Evolutionary conservation across 2,329 filamentous ascomycete genomes (phyloP), one percentile per base, ranked within the genome.

Genomic region (Thielaviopsis punctulata): DNA sequence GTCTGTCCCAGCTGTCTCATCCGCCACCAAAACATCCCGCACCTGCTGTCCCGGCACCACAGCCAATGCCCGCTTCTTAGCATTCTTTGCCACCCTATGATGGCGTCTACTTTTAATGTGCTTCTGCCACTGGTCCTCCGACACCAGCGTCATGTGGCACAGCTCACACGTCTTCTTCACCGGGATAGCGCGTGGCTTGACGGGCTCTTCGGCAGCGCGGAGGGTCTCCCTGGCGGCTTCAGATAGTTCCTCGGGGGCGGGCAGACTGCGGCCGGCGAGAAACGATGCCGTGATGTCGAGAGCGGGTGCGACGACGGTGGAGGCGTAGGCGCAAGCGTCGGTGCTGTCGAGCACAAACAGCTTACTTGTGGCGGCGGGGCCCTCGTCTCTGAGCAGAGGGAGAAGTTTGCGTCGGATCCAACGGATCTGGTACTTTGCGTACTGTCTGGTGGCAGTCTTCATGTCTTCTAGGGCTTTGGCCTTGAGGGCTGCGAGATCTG

Each of bases 391-490:
- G 24, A 92, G 68, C 1, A 80, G 77, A 9, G 82, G 79, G 43
- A 92, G 73, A 23, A 94, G 74, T 62, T 94, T 94, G 58, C 82
- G 77, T 15, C 82, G 77, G 52, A 96, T 93, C 87, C 89, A 98
- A 54, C 82, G 78, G 18, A 86, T 69, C 64, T 98, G 92, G 7
- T 83, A 79, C 56, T 80, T 84, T 2, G 90, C 86, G 62, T 98
- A 98, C 58, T 89, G 86, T 9, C 87, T 76, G 0, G 89, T 98
- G 2, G 85, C 85, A 4, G 78, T 75, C 63, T 93, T 87, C 57
- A 87, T 89, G 48, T 79, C 76, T 57, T 90, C 84, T 0, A 95
- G 67, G 1, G 79, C 82, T 1, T 71, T 62, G 1, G 62, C 59
- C 58, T 76, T 80, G 13, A 88, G 63, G 18, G 69, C 69, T 19